Evolutionary conservation across 23 red algal genomes (phyloP).

Genomic region (Gracilaria gracilis): DNA sequence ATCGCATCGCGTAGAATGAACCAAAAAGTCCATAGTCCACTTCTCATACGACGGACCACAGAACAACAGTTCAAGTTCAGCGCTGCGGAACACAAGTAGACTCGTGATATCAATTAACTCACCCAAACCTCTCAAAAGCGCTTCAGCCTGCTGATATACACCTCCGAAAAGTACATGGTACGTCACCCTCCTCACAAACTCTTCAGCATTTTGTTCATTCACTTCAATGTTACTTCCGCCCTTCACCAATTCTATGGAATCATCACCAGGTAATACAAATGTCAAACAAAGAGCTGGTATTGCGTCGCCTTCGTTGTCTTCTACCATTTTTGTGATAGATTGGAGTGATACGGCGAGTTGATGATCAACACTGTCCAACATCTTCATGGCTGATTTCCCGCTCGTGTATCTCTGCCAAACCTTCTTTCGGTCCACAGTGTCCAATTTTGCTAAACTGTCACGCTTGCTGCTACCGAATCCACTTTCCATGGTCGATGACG

Average conservation of each 20-base stretch:
- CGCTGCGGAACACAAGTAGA: constrained; percentile 69
- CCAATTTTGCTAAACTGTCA: constrained; percentile 10
- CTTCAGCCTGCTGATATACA: constrained; percentile 78
- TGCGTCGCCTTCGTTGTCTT: constrained; percentile 52
- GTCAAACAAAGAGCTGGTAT: constrained; percentile 80
- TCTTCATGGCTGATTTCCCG: constrained; percentile 46
- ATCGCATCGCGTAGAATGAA: constrained; percentile 89
- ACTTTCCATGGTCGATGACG: constrained; percentile 7
- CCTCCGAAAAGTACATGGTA: constrained; percentile 82
- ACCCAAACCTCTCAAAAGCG: constrained; percentile 79
- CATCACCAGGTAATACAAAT: constrained; percentile 87
- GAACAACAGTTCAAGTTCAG: constrained; percentile 84
- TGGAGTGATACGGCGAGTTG: constrained; percentile 83
- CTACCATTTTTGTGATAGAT: constrained; percentile 70
- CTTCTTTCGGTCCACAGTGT: constrained; percentile 8
- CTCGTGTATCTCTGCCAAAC: constrained; percentile 50
- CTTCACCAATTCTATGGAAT: constrained; percentile 78
- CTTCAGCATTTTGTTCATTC: constrained; percentile 75
- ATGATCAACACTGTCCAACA: constrained; percentile 81
- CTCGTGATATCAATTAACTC: constrained; percentile 67
- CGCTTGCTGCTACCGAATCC: not conserved
- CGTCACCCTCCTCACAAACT: constrained; percentile 74
- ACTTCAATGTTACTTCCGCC: constrained; percentile 76
- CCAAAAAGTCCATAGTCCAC: constrained; percentile 83
- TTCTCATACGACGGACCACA: constrained; percentile 89